Percentiles rank a stretch among this genome's conserved stretches.
Conservation (phyloP, 257 asterid species). For the Salvia hispanica region DNA sequence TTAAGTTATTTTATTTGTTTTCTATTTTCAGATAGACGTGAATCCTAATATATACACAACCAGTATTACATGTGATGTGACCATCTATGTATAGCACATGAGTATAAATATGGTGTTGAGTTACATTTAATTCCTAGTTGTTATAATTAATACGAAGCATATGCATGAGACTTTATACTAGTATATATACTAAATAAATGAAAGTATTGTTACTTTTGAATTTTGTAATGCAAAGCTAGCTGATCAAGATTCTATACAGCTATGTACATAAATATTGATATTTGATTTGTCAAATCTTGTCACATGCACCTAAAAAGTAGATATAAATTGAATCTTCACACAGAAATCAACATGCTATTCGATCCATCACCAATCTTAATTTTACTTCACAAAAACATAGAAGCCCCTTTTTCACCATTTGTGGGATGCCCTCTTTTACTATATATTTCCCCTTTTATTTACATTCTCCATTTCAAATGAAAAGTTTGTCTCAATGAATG, state of each 20-base stretch:
- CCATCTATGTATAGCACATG: not conserved
- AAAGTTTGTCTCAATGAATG: slow-evolving; percentile 8
- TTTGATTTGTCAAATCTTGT: slow-evolving; percentile 30
- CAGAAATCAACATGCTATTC: slow-evolving; percentile 25
- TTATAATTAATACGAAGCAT: not conserved
- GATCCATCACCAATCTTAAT: slow-evolving; percentile 26
- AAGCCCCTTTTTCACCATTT: slow-evolving; percentile 19
- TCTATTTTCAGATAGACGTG: slow-evolving; percentile 2
- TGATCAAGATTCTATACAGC: slow-evolving; percentile 8
- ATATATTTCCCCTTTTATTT: not conserved
- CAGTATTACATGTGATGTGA: not conserved
- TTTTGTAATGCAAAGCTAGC: slow-evolving; percentile 22
- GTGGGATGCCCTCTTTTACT: not conserved
- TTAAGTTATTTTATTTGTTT: not conserved
- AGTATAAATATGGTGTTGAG: too few relatives aligned
- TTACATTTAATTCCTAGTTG: not conserved
- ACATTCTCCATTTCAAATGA: not conserved
- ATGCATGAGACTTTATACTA: not conserved
- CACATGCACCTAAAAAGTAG: slow-evolving; percentile 33
- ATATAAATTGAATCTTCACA: slow-evolving; percentile 28
- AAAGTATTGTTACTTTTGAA: slow-evolving; percentile 6
- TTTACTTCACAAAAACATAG: slow-evolving; percentile 17
- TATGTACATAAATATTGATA: slow-evolving; percentile 16
- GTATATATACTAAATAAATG: not conserved
- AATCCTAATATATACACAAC: not conserved